Conservation (phyloP, 1,284 basidiomycete genomes). For the Earliella scabrosa region DNA sequence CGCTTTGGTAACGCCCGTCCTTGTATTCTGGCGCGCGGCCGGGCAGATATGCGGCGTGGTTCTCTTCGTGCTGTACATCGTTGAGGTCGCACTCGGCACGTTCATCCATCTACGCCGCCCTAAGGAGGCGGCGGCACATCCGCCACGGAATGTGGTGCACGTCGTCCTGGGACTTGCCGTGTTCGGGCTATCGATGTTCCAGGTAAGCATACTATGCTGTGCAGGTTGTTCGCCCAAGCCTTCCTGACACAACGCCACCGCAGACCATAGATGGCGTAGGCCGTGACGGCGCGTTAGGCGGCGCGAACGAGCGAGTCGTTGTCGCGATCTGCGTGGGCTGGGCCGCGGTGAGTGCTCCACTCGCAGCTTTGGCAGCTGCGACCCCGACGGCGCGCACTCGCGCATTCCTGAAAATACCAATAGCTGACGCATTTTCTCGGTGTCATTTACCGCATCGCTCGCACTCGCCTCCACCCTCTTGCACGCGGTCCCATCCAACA, state of each 20-base stretch:
- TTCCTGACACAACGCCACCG: not conserved
- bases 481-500: no score
- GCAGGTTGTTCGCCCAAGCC: no score
- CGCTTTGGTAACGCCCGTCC: not conserved
- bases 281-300: constrained; percentile 5
- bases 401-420: not conserved
- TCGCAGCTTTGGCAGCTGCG: not conserved
- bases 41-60: constrained; percentile 56
- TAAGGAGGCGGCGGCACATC: constrained; percentile 43
- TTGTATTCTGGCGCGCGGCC: not conserved
- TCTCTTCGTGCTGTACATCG: constrained; percentile 55
- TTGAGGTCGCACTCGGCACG: constrained; percentile 59
- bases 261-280: constrained; percentile 17
- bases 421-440: constrained; percentile 4
- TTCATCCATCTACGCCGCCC: constrained; percentile 52
- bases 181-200: constrained; percentile 50
- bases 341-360: constrained; percentile 16
- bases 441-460: constrained; percentile 1
- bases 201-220: constrained; percentile 40
- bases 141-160: constrained; percentile 55
- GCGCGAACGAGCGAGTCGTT: constrained; percentile 4
- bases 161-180: constrained; percentile 49
- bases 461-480: not conserved
- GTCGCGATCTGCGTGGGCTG: constrained; percentile 14
- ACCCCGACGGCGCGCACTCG: no score